These are phyloP conservation scores for Castanopsis chinensis DNA, from an alignment of 306 rosid genomes.

Conservation along the genomic window DNA sequence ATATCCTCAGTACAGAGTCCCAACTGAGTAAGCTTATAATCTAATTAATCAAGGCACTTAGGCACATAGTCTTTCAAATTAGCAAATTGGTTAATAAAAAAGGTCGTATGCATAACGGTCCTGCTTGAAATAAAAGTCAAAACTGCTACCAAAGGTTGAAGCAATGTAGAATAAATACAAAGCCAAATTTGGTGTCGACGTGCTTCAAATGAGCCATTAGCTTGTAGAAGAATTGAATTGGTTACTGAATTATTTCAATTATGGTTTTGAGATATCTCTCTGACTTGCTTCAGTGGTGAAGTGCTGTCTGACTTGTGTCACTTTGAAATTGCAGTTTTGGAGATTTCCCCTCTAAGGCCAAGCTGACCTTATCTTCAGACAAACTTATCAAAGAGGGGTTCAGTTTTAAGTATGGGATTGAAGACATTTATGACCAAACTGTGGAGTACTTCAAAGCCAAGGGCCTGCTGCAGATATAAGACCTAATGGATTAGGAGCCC, in stretches of 20 bases:
- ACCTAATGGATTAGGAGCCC: background rate
- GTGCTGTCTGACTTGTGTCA: background rate
- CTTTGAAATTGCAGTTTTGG: slow-evolving; percentile 53
- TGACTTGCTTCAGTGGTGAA: background rate
- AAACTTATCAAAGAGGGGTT: slow-evolving; percentile 80
- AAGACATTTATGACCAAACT: slow-evolving; percentile 59
- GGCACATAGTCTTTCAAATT: too few species aligned
- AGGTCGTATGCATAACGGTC: too few species aligned
- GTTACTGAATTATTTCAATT: background rate
- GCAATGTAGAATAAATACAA: background rate
- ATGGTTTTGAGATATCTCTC: background rate
- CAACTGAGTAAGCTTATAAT: slow-evolving; percentile 62
- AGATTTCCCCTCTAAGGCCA: slow-evolving; percentile 56
- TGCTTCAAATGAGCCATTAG: background rate
- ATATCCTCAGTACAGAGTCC: slow-evolving; percentile 59
- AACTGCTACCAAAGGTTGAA: background rate
- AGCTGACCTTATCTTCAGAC: slow-evolving; percentile 56
- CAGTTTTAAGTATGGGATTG: slow-evolving; percentile 57
- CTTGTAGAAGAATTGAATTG: slow-evolving; percentile 1
- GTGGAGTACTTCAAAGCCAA: slow-evolving; percentile 65
- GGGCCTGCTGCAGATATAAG: slow-evolving; percentile 46
- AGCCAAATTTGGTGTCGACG: background rate
- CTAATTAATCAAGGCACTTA: background rate
- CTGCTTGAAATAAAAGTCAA: too few species aligned
- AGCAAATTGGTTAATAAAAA: too few species aligned